A percentile compares a stretch with the other conserved stretches of the same genome.
Conservation (phyloP, 78 protist species). For the Dictyostelium capitatum region DNA sequence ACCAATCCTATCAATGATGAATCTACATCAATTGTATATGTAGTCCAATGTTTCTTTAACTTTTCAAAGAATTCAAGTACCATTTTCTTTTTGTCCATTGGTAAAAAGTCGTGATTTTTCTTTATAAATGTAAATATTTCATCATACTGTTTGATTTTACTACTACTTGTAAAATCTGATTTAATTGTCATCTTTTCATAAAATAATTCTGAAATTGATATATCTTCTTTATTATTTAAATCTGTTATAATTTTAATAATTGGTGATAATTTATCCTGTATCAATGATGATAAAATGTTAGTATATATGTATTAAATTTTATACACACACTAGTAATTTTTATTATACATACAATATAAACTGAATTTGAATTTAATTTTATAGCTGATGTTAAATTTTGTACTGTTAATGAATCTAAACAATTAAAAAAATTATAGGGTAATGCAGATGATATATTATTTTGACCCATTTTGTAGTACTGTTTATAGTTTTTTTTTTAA, state of each 20-base stretch:
- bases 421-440: not conserved
- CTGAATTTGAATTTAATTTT: constrained; percentile 3
- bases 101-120: constrained; percentile 13
- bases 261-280: constrained; percentile 1
- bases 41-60: constrained; percentile 13
- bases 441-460: not conserved
- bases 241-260: constrained; percentile 1
- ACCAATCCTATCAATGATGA: constrained; percentile 31
- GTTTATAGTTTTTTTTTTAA: not conserved
- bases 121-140: constrained; percentile 15
- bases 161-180: not conserved
- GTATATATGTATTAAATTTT: not conserved
- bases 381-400: not conserved
- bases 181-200: constrained; percentile 60
- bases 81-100: constrained; percentile 20
- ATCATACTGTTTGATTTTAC: constrained; percentile 19
- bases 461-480: not conserved
- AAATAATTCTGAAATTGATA: constrained; percentile 60
- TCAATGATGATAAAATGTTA: not conserved
- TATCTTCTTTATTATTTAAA: not conserved
- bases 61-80: constrained; percentile 9
- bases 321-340: no score
- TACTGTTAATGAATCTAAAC: not conserved
- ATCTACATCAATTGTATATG: constrained; percentile 32
- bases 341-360: constrained; percentile 15